Evolutionary conservation across 2,329 filamentous ascomycete genomes (phyloP), one percentile per base, ranked within the genome.

Genomic region (Fusarium foetens): DNA sequence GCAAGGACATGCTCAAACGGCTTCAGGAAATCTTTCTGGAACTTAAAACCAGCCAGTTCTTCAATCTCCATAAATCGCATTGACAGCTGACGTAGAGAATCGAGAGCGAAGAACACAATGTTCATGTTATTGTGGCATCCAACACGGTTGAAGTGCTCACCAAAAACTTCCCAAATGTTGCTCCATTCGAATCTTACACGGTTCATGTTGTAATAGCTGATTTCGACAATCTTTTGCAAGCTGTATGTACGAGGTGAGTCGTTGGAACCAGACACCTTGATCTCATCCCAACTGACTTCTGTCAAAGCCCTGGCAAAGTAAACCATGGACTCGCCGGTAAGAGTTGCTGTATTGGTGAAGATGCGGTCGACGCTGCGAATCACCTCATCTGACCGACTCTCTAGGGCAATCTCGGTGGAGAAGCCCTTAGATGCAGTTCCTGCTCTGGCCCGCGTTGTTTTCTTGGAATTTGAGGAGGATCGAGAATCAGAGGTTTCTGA

Each of bases 1-100:
- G 93, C 92, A 84, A 99, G 94, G 76, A 99, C 94, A 80, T 98
- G 94, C 83, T 99, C 95, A 76, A 99, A 99, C 0, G 97, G 96
- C 82, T 98, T 98, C 59, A 99, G 84, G 81, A 99, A 99, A 80
- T 99, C 95, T 81, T 99, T 99, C 78, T 99, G 96, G 79, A 99
- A 99, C 81, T 98, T 98, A 89, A 99, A 99, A 78, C 97, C 96
- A 2, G 96, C 94, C 75, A 99, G 83, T 81, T 99, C 96, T 80
- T 97, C 96, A 68, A 98, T 94, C 82, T 99, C 96, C 93, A 99
- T 93, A 80, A 99, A 99, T 23, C 95, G 92, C 95, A 99, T 98
- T 1, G 95, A 98, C 43, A 99, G 85, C 81, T 99, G 96, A 43
- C 97, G 90, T 48, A 99, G 84, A 6, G 95, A 98, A 83, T 99